Evolutionary conservation across 2,329 filamentous ascomycete genomes (phyloP).

Genomic region (Diaporthe vexans): DNA sequence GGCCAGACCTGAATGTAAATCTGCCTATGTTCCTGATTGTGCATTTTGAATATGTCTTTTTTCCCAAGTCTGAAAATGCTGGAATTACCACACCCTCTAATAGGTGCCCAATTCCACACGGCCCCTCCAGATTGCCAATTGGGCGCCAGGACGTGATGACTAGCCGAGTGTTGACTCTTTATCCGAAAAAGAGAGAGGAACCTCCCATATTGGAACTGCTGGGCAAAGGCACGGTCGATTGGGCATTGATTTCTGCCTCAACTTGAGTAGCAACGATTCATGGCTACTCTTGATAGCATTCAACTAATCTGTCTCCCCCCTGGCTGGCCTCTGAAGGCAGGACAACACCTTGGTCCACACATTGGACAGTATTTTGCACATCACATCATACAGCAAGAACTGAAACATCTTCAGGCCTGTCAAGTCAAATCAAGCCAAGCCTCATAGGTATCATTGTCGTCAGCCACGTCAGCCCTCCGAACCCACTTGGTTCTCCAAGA

Average conservation of each 20-base stretch:
- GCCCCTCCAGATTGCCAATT: neutral
- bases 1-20: neutral
- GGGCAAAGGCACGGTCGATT: neutral
- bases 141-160: neutral
- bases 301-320: neutral
- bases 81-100: neutral
- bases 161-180: neutral
- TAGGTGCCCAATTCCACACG: neutral
- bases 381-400: conserved; percentile 5
- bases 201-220: too few relatives aligned
- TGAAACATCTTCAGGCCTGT: conserved; percentile 1
- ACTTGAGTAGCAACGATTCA: conserved; percentile 7
- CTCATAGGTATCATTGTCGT: conserved; percentile 3
- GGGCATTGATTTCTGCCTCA: neutral
- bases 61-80: neutral
- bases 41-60: neutral
- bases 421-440: neutral
- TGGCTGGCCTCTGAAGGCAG: neutral
- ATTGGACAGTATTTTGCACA: conserved; percentile 2
- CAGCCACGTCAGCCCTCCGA: conserved; percentile 13
- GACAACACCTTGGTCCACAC: neutral
- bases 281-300: neutral
- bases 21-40: neutral
- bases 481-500: neutral
- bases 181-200: neutral